Evolutionary conservation across 306 rosid genomes (phyloP), one percentile per base, ranked within the genome.

Genomic region (Dryas drummondii): DNA sequence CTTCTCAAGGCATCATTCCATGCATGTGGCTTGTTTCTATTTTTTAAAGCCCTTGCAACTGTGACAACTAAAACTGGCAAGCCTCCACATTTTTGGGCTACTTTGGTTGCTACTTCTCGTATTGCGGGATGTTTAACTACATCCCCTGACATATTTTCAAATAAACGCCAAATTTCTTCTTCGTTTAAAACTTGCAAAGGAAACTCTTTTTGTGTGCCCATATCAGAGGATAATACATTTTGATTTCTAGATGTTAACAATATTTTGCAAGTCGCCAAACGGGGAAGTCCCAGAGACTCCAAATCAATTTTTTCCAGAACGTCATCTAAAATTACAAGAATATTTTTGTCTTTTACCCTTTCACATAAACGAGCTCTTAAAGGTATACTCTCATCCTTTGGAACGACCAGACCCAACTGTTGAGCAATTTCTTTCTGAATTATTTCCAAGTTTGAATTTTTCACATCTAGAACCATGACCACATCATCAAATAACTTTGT

Each of bases 351-450:
- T 49, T 76, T 73, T 19, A 73, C 61, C 16, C 79, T 69, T 15
- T 57, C n/a, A 7, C 60, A 16, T 3, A 82, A 6, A 45, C 66
- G 40, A 69, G 37, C 37, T 32, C 37, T 32, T 32, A 32, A 32
- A 32, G 37, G 37, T 32, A 32, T 32, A 32, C 37, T 32, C 37
- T 1, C 2, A 32, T 32, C 37, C 37, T 32, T 65, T 1, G 22
- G 9, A 9, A 65, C 27, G 1, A 76, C 63, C 81, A 81, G 4
- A 44, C 74, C 78, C 6, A 76, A 72, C 32, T 26, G 46, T 17
- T 65, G 71, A 11, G 58, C 77, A 58, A 81, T 76, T 56, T 71
- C 58, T 27, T n/a, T 49, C 51, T 76, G 81, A 26, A 76, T 65
- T n/a, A 7, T 57, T 14, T 76, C 55, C 17, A 56, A 1, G 19